Evolutionary conservation across 2,329 filamentous ascomycete species (phyloP).

Genomic region (Epicoccum nigrum): DNA sequence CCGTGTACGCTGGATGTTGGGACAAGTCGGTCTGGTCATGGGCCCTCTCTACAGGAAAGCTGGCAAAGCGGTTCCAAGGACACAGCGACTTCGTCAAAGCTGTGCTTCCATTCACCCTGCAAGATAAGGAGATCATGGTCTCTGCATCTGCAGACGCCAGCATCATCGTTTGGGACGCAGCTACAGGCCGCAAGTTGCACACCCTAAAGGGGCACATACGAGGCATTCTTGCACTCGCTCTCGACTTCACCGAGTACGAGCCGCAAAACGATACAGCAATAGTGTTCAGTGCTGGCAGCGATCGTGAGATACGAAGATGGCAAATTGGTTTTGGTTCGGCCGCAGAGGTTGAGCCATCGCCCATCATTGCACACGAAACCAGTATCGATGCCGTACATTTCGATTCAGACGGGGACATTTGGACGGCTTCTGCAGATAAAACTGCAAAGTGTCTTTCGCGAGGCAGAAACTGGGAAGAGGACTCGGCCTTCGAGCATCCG

Average conservation of each 20-base stretch:
- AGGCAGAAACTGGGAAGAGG: slow-evolving; percentile 69
- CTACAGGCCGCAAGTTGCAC: slow-evolving; percentile 71
- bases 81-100: slow-evolving; percentile 93
- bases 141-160: slow-evolving; percentile 56
- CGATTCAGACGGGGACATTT: slow-evolving; percentile 75
- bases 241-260: slow-evolving; percentile 65
- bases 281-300: slow-evolving; percentile 75
- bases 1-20: slow-evolving; percentile 88
- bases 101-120: slow-evolving; percentile 67
- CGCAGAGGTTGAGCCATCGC: slow-evolving; percentile 48
- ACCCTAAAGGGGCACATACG: slow-evolving; percentile 78
- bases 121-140: slow-evolving; percentile 61
- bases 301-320: slow-evolving; percentile 75
- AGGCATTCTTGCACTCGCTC: slow-evolving; percentile 76
- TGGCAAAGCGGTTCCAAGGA: slow-evolving; percentile 68
- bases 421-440: slow-evolving; percentile 93
- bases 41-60: slow-evolving; percentile 56
- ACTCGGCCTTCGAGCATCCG: slow-evolving; percentile 77
- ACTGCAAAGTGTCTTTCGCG: slow-evolving; percentile 80
- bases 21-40: slow-evolving; percentile 92
- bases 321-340: slow-evolving; percentile 52
- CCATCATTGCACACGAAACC: slow-evolving; percentile 84
- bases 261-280: slow-evolving; percentile 51
- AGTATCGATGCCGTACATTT: slow-evolving; percentile 84
- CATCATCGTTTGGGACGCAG: slow-evolving; percentile 77